Evolutionary conservation across 345 rosid species (phyloP).

Genomic region (Citrus trifoliata): DNA sequence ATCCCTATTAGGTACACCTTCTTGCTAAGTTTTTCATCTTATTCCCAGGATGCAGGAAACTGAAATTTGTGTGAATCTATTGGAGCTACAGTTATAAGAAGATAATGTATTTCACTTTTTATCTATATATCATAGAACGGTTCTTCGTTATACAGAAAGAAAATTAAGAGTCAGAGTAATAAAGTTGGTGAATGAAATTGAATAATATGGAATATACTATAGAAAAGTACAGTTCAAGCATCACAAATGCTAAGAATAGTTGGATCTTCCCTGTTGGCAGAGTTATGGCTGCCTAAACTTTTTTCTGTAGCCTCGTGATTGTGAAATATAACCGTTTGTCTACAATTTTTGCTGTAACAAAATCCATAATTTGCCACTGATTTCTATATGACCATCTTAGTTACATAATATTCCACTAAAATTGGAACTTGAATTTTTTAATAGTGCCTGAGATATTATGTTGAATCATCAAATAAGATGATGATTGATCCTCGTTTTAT

Average conservation of each 20-base stretch:
- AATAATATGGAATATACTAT: background rate
- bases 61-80: background rate
- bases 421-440: background rate
- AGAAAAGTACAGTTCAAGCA: background rate
- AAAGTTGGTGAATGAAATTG: background rate
- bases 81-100: background rate
- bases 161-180: background rate
- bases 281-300: background rate
- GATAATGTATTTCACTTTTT: background rate
- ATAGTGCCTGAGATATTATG: background rate
- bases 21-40: background rate
- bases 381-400: background rate
- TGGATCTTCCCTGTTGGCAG: background rate
- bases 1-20: conserved; percentile 59
- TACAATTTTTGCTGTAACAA: background rate
- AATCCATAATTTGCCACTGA: background rate
- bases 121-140: background rate
- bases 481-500: background rate
- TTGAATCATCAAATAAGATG: background rate
- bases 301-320: background rate
- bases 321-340: background rate
- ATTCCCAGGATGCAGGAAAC: background rate
- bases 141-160: background rate
- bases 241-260: background rate
- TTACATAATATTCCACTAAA: background rate